A percentile compares a stretch with the other conserved stretches of the same genome.
phyloP scores from a whole-genome alignment of 192 early-diverging fungal genomes.

The Coemansia umbellata region DNA sequence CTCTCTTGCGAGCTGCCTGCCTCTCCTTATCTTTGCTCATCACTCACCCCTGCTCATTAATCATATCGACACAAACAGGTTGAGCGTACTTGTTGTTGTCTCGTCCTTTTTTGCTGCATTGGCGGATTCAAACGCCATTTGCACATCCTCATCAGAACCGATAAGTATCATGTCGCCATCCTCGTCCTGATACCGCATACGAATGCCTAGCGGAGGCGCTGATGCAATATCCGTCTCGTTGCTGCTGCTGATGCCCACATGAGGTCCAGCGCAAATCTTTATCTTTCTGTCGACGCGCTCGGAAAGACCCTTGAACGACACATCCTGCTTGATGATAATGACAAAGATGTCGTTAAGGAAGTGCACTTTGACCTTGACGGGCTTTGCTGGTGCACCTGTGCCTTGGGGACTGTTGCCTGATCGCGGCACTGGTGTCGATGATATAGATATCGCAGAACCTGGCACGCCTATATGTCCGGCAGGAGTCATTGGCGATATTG shows the following conservation, averaged over 20 bases:
- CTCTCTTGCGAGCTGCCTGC: no score
- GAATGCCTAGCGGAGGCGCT: constrained; percentile 53
- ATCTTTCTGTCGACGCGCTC: constrained; percentile 89
- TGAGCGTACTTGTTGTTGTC: constrained; percentile 35
- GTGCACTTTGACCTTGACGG: constrained; percentile 82
- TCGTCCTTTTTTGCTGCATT: constrained; percentile 38
- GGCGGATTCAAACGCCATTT: constrained; percentile 81
- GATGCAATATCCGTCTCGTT: constrained; percentile 38
- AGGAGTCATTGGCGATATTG: constrained; percentile 45
- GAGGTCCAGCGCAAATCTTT: constrained; percentile 66
- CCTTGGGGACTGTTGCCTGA: constrained; percentile 17
- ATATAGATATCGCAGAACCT: constrained; percentile 22
- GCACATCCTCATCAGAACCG: constrained; percentile 86
- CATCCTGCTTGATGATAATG: constrained; percentile 76
- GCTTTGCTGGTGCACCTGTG: constrained; percentile 32
- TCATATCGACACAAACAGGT: constrained; percentile 42
- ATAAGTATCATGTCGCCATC: constrained; percentile 88
- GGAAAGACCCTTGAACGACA: constrained; percentile 72
- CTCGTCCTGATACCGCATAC: constrained; percentile 89
- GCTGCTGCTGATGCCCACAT: constrained; percentile 50
- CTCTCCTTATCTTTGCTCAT: no score
- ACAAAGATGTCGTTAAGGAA: constrained; percentile 86
- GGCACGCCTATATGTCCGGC: background rate
- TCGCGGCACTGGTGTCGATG: constrained; percentile 26
- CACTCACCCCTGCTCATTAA: no score